Evolutionary conservation across 2,329 filamentous ascomycete genomes (phyloP).

Genomic region (Aspergillus terreus): DNA sequence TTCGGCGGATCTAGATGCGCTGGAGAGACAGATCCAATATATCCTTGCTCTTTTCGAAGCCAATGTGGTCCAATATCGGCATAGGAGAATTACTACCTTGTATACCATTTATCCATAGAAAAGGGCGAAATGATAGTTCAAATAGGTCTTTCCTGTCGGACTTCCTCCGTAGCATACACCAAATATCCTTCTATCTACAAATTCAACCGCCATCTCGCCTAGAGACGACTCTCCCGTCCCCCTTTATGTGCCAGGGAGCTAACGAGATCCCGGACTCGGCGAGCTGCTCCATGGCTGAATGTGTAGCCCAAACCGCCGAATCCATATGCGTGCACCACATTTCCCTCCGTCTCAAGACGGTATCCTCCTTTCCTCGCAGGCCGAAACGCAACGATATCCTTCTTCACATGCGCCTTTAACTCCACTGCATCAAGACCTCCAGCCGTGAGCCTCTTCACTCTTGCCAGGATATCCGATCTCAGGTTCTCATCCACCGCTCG

Average conservation of each 20-base stretch:
- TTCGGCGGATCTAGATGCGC: too few species aligned
- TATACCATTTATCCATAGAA: too few species aligned
- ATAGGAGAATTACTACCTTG: too few species aligned
- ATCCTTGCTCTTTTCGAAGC: too few species aligned
- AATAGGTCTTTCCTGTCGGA: too few species aligned
- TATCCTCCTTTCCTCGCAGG: constrained; percentile 16
- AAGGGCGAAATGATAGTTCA: too few species aligned
- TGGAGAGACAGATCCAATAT: too few species aligned
- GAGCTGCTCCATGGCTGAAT: constrained; percentile 10
- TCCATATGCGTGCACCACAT: constrained; percentile 18
- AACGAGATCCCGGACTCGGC: background rate
- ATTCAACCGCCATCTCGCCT: background rate
- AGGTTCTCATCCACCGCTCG: constrained; percentile 4
- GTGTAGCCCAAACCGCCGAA: constrained; percentile 14
- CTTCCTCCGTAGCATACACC: too few species aligned
- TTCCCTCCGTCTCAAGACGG: constrained; percentile 14
- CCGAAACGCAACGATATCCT: constrained; percentile 19
- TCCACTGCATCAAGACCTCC: constrained; percentile 2
- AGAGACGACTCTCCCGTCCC: background rate
- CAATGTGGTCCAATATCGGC: too few species aligned
- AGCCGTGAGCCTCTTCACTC: constrained; percentile 5
- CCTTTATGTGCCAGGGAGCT: background rate
- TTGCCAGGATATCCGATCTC: constrained; percentile 13
- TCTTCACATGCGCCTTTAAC: constrained; percentile 3
- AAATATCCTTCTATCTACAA: too few species aligned